Evolutionary conservation across 257 asterid genomes (phyloP).

Genomic region (Hygrophila difformis): DNA sequence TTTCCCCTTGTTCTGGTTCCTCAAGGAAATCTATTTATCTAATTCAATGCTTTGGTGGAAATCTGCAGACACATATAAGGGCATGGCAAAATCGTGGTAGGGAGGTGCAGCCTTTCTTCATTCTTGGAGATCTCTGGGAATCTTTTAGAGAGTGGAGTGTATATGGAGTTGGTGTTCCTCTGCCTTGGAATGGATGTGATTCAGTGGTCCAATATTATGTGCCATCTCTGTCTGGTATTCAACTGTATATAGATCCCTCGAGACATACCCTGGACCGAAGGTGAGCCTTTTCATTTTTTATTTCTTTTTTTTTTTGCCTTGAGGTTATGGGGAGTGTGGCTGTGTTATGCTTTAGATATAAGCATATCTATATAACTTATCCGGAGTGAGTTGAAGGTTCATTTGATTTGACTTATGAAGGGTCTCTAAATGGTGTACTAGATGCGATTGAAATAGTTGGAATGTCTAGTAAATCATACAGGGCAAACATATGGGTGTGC

Average conservation of each 20-base stretch:
- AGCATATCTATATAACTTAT: too few species aligned
- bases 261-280: conserved; percentile 34
- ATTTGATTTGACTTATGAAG: not conserved
- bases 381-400: too few species aligned
- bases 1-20: too few species aligned
- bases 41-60: not conserved
- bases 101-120: conserved; percentile 60
- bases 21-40: too few species aligned
- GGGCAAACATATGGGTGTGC: too few species aligned
- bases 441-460: too few species aligned
- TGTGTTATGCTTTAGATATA: too few species aligned
- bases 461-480: too few species aligned
- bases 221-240: conserved; percentile 86
- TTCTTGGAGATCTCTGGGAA: conserved; percentile 93
- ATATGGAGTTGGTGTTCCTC: conserved; percentile 92
- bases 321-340: too few species aligned
- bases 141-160: conserved; percentile 93
- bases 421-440: not conserved
- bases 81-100: conserved; percentile 42
- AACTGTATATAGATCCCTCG: conserved; percentile 64
- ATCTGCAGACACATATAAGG: conserved; percentile 62
- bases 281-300: conserved; percentile 23
- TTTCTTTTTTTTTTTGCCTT: not conserved
- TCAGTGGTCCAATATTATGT: conserved; percentile 82
- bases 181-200: conserved; percentile 55